A percentile compares a stretch with the other conserved stretches of the same genome.
Conservation (phyloP, 805 yeast genomes). For the Myxozyma vanderwaltii region DNA sequence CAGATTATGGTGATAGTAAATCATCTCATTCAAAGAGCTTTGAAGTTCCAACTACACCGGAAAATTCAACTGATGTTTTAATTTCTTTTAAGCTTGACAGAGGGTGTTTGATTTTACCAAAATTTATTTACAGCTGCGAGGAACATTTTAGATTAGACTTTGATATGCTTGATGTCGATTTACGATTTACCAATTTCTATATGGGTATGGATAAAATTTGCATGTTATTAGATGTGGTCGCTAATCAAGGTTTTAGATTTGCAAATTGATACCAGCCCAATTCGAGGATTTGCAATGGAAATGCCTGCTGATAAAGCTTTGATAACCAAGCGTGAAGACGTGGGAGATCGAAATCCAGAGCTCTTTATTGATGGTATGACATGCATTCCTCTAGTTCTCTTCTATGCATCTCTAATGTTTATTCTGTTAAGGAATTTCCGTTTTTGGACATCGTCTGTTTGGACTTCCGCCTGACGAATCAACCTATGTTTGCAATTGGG, state of each 20-base stretch:
- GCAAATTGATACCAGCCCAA: conserved; percentile 70
- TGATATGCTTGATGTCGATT: conserved; percentile 69
- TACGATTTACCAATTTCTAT: conserved; percentile 86
- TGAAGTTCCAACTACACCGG: background rate
- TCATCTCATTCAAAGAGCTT: background rate
- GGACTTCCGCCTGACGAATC: conserved; percentile 89
- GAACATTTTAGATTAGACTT: conserved; percentile 65
- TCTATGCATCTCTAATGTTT: too few relatives aligned
- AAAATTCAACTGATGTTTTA: conserved; percentile 55
- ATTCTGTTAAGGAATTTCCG: conserved; percentile 44
- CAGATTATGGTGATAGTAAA: background rate
- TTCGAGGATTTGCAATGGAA: conserved; percentile 39
- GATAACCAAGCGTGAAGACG: conserved; percentile 33
- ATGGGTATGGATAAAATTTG: conserved; percentile 55
- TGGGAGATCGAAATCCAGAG: conserved; percentile 43
- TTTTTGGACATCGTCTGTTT: conserved; percentile 90
- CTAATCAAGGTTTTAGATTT: conserved; percentile 47
- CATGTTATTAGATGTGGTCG: background rate
- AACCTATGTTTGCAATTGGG: conserved; percentile 91
- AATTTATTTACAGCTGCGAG: conserved; percentile 63
- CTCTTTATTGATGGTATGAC: conserved; percentile 55
- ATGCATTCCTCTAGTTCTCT: too few relatives aligned
- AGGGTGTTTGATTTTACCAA: conserved; percentile 76
- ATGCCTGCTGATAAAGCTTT: conserved; percentile 41
- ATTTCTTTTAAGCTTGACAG: conserved; percentile 68